Base-by-base conservation (phyloP, 2,329 filamentous ascomycete species). In the Fusarium nodosum region DNA sequence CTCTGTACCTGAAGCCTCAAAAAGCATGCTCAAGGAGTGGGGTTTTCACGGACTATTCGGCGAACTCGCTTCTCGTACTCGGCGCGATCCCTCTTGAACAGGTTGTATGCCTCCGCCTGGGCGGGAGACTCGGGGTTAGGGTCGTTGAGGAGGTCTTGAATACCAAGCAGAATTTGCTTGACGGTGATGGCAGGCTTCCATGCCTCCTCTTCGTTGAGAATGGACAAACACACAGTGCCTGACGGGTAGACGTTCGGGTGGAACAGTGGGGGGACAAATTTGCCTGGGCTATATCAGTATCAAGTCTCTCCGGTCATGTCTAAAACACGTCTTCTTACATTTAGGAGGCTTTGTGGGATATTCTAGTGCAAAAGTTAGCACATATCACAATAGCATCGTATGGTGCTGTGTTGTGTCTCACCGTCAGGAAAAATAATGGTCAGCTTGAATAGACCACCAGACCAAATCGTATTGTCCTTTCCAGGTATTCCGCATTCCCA, bases 131-230 rank as follows among this genome's bases (percentile, higher is more conserved):
- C 96, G 5, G 95, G 96, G 78, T 99, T 99, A 18, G 97, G 96
- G 75, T 97, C 95, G 79, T 99, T 91, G 41, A 99, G 89, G 3
- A 99, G 88, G 75, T 97, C 95, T 80, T 99, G 96, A 60, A 99
- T 97, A 50, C 96, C 96, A 2, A 98, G 87, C 8, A 98, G 87
- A 69, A 99, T 98, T 82, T 98, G 94, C 82, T 97, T 98, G 79
- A 99, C 93, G 1, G 96, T 99, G 76, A 99, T 99, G 9, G 96
- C 95, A 1, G 96, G 97, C 80, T 97, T 97, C 96, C 97, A 99
- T 9, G 93, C 94, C 79, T 99, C 96, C 75, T 99, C 96, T 80
- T 99, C 97, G 82, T 98, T 99, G 71, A 99, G 83, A 72, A 99
- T 99, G 30, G 93, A 97, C 24, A 99, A 87, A 78, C 96, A 99